phyloP scores from a whole-genome alignment of 2,329 filamentous ascomycete species.

The Bipolaris cookei region DNA sequence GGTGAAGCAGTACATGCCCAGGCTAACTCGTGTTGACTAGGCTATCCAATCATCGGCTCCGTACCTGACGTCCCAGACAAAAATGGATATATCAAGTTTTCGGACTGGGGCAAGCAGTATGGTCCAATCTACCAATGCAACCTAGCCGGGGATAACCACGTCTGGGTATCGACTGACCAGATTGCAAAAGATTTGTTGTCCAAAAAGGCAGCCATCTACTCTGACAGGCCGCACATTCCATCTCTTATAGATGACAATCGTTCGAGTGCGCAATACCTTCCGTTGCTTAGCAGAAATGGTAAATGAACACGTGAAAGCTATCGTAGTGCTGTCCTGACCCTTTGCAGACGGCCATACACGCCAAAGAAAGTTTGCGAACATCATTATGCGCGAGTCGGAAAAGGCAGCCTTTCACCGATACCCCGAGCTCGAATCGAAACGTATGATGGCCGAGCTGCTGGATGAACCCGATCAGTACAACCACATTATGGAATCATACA shows the following conservation, averaged over 20 bases:
- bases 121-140: slow-evolving; percentile 56
- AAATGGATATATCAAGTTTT: slow-evolving; percentile 54
- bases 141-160: slow-evolving; percentile 54
- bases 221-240: slow-evolving; percentile 55
- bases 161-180: slow-evolving; percentile 54
- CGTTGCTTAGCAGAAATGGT: slow-evolving; percentile 54
- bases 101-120: slow-evolving; percentile 54
- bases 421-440: slow-evolving; percentile 54
- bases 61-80: slow-evolving; percentile 54
- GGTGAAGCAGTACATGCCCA: neutral
- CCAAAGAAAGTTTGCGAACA: slow-evolving; percentile 54
- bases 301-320: slow-evolving; percentile 8
- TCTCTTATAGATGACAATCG: slow-evolving; percentile 54
- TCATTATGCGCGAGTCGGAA: slow-evolving; percentile 55
- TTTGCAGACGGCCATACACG: slow-evolving; percentile 49
- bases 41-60: slow-evolving; percentile 52
- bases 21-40: slow-evolving; percentile 34
- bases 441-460: slow-evolving; percentile 54
- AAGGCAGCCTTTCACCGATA: slow-evolving; percentile 52
- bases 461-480: slow-evolving; percentile 53
- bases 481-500: slow-evolving; percentile 53
- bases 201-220: slow-evolving; percentile 56
- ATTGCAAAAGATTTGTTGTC: slow-evolving; percentile 53
- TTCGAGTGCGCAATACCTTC: slow-evolving; percentile 54
- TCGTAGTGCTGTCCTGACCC: slow-evolving; percentile 21